Evolutionary conservation across 2,329 filamentous ascomycete species (phyloP).

Genomic region (Clonostachys solani): DNA sequence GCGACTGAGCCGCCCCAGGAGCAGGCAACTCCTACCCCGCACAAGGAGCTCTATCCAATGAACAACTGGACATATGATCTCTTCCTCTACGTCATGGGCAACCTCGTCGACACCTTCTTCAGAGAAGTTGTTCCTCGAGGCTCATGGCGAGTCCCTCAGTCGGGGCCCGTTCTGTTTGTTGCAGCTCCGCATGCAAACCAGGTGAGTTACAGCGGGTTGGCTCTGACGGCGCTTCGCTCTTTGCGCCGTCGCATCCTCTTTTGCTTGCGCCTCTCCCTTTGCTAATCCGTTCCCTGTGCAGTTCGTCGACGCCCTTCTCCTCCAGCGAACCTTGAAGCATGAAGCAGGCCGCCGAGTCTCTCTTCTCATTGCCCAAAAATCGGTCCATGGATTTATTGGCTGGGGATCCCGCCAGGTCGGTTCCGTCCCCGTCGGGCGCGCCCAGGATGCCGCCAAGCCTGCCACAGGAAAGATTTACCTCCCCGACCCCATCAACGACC

Average conservation of each 20-base stretch:
- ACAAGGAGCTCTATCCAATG: slow-evolving; percentile 63
- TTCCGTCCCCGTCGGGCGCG: slow-evolving; percentile 87
- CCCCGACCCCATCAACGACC: slow-evolving; percentile 81
- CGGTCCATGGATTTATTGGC: slow-evolving; percentile 90
- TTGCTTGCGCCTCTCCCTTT: neutral
- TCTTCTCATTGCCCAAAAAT: slow-evolving; percentile 92
- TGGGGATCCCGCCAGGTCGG: slow-evolving; percentile 80
- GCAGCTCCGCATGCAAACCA: slow-evolving; percentile 96
- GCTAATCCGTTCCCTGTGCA: slow-evolving; percentile 27
- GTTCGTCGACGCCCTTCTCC: slow-evolving; percentile 93
- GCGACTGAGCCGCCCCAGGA: too few species aligned
- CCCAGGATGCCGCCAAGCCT: slow-evolving; percentile 82
- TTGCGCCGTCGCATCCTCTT: neutral
- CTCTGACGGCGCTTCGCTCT: neutral
- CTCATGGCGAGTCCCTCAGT: slow-evolving; percentile 88
- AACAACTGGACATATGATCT: slow-evolving; percentile 72
- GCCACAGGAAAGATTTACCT: slow-evolving; percentile 80
- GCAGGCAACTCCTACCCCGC: neutral
- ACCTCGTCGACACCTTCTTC: slow-evolving; percentile 95
- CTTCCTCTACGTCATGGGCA: slow-evolving; percentile 71
- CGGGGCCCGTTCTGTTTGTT: slow-evolving; percentile 89
- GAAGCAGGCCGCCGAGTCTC: slow-evolving; percentile 87
- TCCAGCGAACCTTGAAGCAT: slow-evolving; percentile 84
- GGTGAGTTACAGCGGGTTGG: slow-evolving; percentile 39
- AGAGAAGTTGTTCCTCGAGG: slow-evolving; percentile 93